phyloP scores from a whole-genome alignment of 371 early-diverging fungal genomes.

The Blastocladiella emersonii region DNA sequence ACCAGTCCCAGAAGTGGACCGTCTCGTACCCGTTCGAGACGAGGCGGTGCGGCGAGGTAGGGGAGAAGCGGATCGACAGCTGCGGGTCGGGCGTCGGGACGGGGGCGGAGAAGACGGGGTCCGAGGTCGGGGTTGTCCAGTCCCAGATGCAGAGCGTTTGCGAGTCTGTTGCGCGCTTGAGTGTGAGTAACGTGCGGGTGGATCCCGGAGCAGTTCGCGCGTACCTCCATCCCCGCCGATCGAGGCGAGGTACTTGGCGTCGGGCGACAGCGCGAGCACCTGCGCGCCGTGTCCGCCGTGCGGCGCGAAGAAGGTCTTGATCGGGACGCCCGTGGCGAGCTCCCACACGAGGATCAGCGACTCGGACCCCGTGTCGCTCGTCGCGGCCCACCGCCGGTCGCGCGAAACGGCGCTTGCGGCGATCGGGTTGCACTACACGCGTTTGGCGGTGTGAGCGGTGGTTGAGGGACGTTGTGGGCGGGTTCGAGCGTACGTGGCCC shows the following conservation, averaged over 20 bases:
- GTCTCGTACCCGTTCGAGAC: not conserved
- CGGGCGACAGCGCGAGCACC: slow-evolving; percentile 19
- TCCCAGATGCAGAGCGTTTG: slow-evolving; percentile 32
- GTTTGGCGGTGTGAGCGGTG: not conserved
- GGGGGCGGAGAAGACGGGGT: slow-evolving; percentile 14
- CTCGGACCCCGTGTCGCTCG: not conserved
- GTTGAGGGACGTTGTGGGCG: not conserved
- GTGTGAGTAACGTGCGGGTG: too few relatives aligned
- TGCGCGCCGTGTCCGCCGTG: slow-evolving; percentile 25
- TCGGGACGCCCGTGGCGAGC: slow-evolving; percentile 15
- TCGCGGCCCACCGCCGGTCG: not conserved
- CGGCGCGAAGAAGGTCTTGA: slow-evolving; percentile 30
- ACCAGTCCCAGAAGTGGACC: not conserved
- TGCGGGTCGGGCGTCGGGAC: slow-evolving; percentile 2
- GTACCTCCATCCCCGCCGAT: slow-evolving; percentile 13
- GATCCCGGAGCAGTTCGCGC: too few relatives aligned
- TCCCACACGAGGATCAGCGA: not conserved
- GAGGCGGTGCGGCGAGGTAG: not conserved
- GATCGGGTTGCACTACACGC: not conserved
- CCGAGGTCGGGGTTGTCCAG: slow-evolving; percentile 23
- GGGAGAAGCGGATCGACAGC: not conserved
- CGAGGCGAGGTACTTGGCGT: slow-evolving; percentile 23
- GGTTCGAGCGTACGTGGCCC: not conserved
- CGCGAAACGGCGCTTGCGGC: not conserved
- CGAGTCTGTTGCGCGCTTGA: not conserved